Evolutionary conservation across 495 filamentous ascomycete genomes (phyloP), one percentile per base, ranked within the genome.

Genomic region (Trichoderma asperelloides): DNA sequence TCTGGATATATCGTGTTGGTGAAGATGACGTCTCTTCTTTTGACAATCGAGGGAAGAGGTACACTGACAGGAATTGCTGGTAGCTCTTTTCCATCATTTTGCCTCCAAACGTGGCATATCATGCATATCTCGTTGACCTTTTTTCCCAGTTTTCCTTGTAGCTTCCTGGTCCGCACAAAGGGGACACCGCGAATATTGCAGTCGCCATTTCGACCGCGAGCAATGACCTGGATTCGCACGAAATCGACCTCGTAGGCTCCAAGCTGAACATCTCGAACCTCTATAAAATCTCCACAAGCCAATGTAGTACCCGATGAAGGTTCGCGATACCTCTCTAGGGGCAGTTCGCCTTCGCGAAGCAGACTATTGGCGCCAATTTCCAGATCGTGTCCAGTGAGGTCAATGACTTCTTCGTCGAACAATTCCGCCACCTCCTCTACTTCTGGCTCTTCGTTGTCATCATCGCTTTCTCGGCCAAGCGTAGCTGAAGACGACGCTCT

Each of bases 1-100:
- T 70, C 67, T 0, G 79, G 80, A 13, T 83, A 88, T 0, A 75
- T 66, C 1, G 77, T 74, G 65, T 89, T 87, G 0, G 87, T 89
- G 2, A 84, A 65, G 5, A 80, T 71, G 11, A 88, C 72, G 0
- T 78, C 70, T 6, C 87, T 73, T 3, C 71, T 55, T 16, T 68
- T 68, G 1, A 77, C 60, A 1, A 86, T 70, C 0, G 78, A 68
- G 0, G 67, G 60, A 0, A 82, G 40, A 0, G 76, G 62, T 12
- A 86, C 63, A 0, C 82, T 79, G 3, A 84, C 74, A 0, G 84
- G 73, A 0, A 76, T 74, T 67, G 87, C 82, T 5, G 79, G 71
- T 3, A 77, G 65, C 13, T 70, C 67, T 0, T 74, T 68, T 12
- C 78, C 68, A 0, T 66, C 40, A 67, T 86, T 81, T 40, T 80